Base-by-base conservation (phyloP, 176 grass and related monocot genomes). In the Bromus sterilis region DNA sequence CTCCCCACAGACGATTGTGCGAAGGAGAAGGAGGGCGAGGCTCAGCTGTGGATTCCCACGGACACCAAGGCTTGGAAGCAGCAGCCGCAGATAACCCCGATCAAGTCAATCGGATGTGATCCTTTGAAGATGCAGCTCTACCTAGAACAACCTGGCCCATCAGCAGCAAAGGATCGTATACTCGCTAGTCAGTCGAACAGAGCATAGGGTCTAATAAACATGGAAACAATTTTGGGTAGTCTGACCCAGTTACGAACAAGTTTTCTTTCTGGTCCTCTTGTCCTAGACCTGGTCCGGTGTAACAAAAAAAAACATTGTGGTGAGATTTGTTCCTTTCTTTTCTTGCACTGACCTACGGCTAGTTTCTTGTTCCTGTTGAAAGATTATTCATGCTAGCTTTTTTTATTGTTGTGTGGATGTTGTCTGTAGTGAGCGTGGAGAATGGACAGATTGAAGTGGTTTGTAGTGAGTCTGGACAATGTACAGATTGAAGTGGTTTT, bases 121-220 rank as follows among this genome's bases (percentile, higher is more conserved):
- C 96, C 96, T 79, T 37, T 98, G 74, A 93, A 88, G 44, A 85
- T 98, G 77, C 96, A 95, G 78, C 93, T 98, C 59, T 98, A 93
- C 65, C 37, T 98, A 66, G 96, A 95, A 39, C 96, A 98, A 44
- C 96, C 93, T 64, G 89, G 80, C 76, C 36, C 34, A 36, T 53
- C 16, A 53, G 74, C 79, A 4, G 82, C 78, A 1, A 89, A 84
- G 55, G 81, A 85, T 46, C 72, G n/a, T n/a, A n/a, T n/a, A n/a
- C n/a, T n/a, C n/a, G n/a, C n/a, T n/a, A n/a, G n/a, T n/a, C n/a
- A n/a, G n/a, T 65, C 6, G 6, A 10, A 20, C 42, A 44, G 11
- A 44, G 13, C 42, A 14, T 20, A 53, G 49, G 49, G 18, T n/a
- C 18, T 2, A 20, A 53, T 21, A 53, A n/a, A n/a, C n/a, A n/a